Evolutionary conservation across 2,329 filamentous ascomycete genomes (phyloP).

Genomic region (Myriangium duriaei): DNA sequence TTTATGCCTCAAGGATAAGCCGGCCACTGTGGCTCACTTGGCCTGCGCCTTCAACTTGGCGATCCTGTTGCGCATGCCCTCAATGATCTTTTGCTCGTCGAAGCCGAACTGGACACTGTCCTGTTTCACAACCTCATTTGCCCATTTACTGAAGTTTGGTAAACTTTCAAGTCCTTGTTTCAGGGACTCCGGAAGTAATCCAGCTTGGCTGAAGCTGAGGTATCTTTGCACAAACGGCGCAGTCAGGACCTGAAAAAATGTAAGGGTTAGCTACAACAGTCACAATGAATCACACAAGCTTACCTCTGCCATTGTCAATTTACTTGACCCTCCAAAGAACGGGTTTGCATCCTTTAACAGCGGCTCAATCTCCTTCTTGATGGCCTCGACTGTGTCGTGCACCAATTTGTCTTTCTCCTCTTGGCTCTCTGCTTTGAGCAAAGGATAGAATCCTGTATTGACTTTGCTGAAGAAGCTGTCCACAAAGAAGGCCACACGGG

Average conservation of each 20-base stretch:
- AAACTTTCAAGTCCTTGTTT: conserved; percentile 17
- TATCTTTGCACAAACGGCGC: conserved; percentile 57
- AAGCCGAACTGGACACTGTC: conserved; percentile 55
- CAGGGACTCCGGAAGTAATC: conserved; percentile 40
- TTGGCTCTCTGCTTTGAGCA: conserved; percentile 34
- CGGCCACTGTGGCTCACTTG: conserved; percentile 16
- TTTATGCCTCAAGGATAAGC: too few relatives aligned
- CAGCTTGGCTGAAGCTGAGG: conserved; percentile 38
- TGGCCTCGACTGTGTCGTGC: conserved; percentile 40
- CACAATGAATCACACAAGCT: conserved; percentile 13
- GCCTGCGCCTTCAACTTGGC: conserved; percentile 20
- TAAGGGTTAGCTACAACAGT: conserved; percentile 26
- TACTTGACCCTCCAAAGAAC: conserved; percentile 34
- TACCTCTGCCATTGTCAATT: conserved; percentile 63
- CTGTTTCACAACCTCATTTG: conserved; percentile 16
- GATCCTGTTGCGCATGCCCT: conserved; percentile 25
- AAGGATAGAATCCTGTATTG: conserved; percentile 34
- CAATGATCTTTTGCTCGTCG: conserved; percentile 49
- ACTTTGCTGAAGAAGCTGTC: conserved; percentile 57
- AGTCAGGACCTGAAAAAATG: conserved; percentile 1
- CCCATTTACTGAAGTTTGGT: conserved; percentile 20
- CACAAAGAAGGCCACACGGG: conserved; percentile 58
- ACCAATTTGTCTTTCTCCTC: conserved; percentile 39
- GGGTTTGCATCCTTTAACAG: conserved; percentile 40
- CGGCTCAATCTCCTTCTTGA: conserved; percentile 63